Percentiles rank a stretch among this genome's conserved stretches.
Evolutionary conservation across 176 grass and related monocot genomes (phyloP).

Genomic region (Paspalum vaginatum): DNA sequence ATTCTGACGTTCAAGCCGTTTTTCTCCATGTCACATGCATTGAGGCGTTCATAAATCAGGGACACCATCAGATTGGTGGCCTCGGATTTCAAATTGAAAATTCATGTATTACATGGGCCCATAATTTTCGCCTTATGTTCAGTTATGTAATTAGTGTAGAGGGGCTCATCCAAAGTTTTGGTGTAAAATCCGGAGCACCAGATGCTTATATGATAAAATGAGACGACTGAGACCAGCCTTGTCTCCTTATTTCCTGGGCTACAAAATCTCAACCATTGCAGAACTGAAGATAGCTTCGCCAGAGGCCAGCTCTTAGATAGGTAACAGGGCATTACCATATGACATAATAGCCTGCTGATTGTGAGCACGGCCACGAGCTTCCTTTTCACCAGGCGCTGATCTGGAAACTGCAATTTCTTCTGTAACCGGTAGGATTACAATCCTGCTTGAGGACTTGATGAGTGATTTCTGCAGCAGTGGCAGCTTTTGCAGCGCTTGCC

Average conservation of each 20-base stretch:
- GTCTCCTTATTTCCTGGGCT: not conserved
- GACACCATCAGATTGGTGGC: not conserved
- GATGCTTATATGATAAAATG: not conserved
- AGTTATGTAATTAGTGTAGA: not conserved
- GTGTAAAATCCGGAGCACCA: not conserved
- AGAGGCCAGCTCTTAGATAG: no score
- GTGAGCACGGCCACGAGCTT: no score
- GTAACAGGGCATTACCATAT: no score
- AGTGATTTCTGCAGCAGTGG: no score
- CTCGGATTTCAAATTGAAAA: not conserved
- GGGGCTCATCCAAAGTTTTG: not conserved
- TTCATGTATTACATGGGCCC: not conserved
- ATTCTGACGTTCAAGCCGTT: slow-evolving; percentile 52
- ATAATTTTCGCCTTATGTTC: not conserved
- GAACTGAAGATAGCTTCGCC: no score
- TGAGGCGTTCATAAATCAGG: not conserved
- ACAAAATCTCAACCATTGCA: not conserved
- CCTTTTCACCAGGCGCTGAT: no score
- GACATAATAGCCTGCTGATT: no score
- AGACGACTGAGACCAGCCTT: not conserved
- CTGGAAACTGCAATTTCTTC: no score
- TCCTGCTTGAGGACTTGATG: no score
- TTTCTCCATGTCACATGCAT: slow-evolving; percentile 28
- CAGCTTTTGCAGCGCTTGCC: no score
- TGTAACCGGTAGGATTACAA: no score